Conservation (phyloP, 78 protist species). For the Neovahlkampfia damariscottae region DNA sequence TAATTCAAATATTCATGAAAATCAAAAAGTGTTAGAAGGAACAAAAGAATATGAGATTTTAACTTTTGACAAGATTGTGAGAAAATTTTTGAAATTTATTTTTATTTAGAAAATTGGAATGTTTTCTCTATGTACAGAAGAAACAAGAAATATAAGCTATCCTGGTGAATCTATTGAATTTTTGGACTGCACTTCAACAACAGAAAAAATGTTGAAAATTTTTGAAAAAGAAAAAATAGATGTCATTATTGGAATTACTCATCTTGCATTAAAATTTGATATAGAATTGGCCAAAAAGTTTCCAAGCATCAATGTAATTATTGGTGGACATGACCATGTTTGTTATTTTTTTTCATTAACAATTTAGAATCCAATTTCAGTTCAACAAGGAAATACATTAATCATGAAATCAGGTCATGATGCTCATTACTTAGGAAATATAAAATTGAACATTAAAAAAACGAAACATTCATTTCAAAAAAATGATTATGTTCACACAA, state of each 20-base stretch:
- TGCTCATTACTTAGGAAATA: too few species aligned
- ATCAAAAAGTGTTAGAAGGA: not conserved
- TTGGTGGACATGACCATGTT: constrained; percentile 45
- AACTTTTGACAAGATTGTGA: not conserved
- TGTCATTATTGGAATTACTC: constrained; percentile 42
- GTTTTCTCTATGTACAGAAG: not conserved
- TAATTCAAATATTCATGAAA: constrained; percentile 5
- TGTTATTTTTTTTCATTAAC: too few species aligned
- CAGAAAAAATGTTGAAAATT: not conserved
- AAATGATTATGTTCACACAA: too few species aligned
- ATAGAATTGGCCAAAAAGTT: constrained; percentile 2
- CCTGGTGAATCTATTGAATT: too few species aligned
- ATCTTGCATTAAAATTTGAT: constrained; percentile 37
- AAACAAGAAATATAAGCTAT: too few species aligned
- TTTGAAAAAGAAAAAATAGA: not conserved
- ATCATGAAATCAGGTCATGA: too few species aligned
- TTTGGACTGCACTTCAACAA: constrained; percentile 2
- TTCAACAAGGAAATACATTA: too few species aligned
- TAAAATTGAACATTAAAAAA: too few species aligned
- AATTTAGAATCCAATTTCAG: too few species aligned
- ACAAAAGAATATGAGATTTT: not conserved
- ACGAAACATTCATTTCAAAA: too few species aligned
- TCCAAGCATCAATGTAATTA: constrained; percentile 17
- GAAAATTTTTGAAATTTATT: constrained; percentile 32
- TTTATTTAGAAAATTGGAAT: constrained; percentile 31